Evolutionary conservation across 257 asterid species (phyloP), one percentile per base, ranked within the genome.

Genomic region (Primulina eburnea): DNA sequence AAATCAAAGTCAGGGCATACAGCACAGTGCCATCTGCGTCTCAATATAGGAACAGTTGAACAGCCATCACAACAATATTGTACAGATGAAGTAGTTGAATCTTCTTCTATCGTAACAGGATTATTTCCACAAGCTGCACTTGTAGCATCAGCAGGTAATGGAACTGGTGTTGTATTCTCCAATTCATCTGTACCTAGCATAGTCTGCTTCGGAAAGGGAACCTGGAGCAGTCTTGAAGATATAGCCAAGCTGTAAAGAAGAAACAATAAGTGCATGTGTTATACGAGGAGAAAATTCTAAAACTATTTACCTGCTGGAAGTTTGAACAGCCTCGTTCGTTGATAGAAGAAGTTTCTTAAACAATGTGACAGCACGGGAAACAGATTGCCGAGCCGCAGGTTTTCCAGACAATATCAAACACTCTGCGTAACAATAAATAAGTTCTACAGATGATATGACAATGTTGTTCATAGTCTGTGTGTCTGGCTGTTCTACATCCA

Each of bases 1-100:
- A 94, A 81, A 85, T 94, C 99, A 72, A 94, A 94, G 85, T 94
- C 99, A 26, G 99, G 97, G 78, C 99, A 94, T 80, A 94, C 79
- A 69, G 97, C 82, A 72, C 99, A 94, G 76, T 94, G 99, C 99
- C 99, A 94, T 74, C 99, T 86, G 34, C 95, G 88, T 81, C 99
- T 85, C 72, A 82, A 83, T 62, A 94, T 94, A 73, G 99, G 99
- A 77, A 91, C 99, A 71, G 97, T 89, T 63, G 99, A 94, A 79
- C 99, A 94, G 59, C 97, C 97, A 74, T 94, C 99, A 81, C 99
- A 94, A 72, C 97, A 89, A 80, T 91, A 94, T 70, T 94, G 99
- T 37, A 94, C 97, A 43, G 99, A 88, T 69, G 99, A 94, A 43
- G 97, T 91, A 66, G 88, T 86, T 58, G 92, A 85, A 79, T 91